Percentiles rank a stretch among this genome's conserved stretches.
These are phyloP conservation scores for Alternaria gansuensis DNA, from an alignment of 2,329 filamentous ascomycete genomes.

Conservation along the genomic window DNA sequence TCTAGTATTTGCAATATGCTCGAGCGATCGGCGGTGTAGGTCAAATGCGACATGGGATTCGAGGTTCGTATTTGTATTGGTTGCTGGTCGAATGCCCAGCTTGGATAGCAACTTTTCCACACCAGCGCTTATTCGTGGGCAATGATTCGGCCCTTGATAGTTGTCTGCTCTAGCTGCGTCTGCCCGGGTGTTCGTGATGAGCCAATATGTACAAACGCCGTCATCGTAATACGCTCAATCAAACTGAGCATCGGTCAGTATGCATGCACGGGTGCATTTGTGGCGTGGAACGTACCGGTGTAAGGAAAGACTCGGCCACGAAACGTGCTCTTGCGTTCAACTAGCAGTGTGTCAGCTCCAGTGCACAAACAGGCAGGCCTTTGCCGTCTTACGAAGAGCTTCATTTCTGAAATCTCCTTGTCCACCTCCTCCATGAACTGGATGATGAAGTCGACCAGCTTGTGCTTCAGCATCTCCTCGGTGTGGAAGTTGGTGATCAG, in stretches of 20 bases:
- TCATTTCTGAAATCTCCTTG: constrained; percentile 99
- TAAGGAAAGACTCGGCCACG: constrained; percentile 97
- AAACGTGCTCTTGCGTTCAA: constrained; percentile 96
- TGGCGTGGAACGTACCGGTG: constrained; percentile 70
- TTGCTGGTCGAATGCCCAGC: constrained; percentile 27
- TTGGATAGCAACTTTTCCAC: constrained; percentile 15
- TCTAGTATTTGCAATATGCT: constrained; percentile 2
- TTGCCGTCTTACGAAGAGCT: constrained; percentile 82
- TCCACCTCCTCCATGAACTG: constrained; percentile 99
- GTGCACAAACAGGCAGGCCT: not conserved
- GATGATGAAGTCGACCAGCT: constrained; percentile 98
- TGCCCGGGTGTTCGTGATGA: constrained; percentile 9
- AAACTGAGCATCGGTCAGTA: constrained; percentile 28
- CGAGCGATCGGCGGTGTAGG: constrained; percentile 7
- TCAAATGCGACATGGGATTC: constrained; percentile 1
- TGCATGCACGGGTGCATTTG: not conserved
- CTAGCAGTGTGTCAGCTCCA: constrained; percentile 61
- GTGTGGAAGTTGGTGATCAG: constrained; percentile 99
- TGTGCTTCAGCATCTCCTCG: constrained; percentile 98
- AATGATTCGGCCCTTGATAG: constrained; percentile 8
- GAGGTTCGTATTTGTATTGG: constrained; percentile 23
- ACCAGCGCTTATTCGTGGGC: constrained; percentile 9
- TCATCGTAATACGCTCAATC: constrained; percentile 33
- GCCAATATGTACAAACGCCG: constrained; percentile 24
- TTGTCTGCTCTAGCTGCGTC: constrained; percentile 11